Conservation (phyloP, 1,284 basidiomycete species). For the Rhodotorula glutinis region DNA sequence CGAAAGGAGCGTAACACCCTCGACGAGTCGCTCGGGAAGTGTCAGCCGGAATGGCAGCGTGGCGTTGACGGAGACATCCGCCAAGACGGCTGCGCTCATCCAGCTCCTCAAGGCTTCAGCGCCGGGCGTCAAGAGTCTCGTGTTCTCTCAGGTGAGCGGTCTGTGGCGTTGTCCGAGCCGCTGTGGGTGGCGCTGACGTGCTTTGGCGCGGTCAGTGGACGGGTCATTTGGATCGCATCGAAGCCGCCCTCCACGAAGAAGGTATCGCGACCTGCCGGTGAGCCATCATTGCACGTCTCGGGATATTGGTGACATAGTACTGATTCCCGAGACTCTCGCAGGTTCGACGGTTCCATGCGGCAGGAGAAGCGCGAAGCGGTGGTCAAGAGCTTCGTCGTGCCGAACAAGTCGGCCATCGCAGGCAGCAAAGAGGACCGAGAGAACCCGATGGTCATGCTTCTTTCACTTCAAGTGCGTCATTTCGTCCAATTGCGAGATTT, state of each 20-base stretch:
- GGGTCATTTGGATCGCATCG: constrained; percentile 40
- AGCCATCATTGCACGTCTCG: background rate
- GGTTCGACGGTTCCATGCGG: constrained; percentile 43
- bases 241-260: constrained; percentile 27
- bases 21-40: constrained; percentile 7
- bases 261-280: constrained; percentile 36
- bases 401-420: constrained; percentile 23
- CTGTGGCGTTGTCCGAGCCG: background rate
- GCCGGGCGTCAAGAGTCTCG: constrained; percentile 38
- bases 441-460: constrained; percentile 42
- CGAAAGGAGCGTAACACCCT: constrained; percentile 2
- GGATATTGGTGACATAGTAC: background rate
- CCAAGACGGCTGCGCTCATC: constrained; percentile 35
- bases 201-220: constrained; percentile 38
- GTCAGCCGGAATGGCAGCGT: constrained; percentile 15
- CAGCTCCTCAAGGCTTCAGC: constrained; percentile 27
- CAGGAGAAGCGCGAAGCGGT: constrained; percentile 41
- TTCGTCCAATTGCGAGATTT: too few relatives aligned
- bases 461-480: constrained; percentile 38
- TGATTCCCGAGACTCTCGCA: background rate
- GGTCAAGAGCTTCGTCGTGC: constrained; percentile 35
- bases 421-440: constrained; percentile 28
- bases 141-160: constrained; percentile 40
- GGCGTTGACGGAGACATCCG: constrained; percentile 11
- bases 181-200: background rate